Conservation (phyloP, 768 basidiomycete genomes). For the Lentinula boryana region DNA sequence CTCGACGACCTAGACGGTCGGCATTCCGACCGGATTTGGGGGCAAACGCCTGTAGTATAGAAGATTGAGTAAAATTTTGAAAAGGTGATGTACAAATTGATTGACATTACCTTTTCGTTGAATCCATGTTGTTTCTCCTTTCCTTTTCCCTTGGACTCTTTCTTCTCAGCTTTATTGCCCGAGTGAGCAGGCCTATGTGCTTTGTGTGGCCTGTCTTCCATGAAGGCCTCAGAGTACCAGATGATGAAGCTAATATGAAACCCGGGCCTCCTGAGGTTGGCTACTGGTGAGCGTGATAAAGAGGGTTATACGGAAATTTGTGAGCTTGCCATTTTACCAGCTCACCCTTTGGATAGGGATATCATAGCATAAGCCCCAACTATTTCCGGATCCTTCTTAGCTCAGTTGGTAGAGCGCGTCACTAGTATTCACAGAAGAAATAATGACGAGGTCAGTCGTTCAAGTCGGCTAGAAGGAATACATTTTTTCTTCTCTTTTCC, state of each 20-base stretch:
- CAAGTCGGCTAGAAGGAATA: too few relatives aligned
- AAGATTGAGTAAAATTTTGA: background rate
- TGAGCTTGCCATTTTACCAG: too few relatives aligned
- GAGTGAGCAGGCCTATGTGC: constrained; percentile 72
- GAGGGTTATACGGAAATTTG: too few relatives aligned
- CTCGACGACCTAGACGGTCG: constrained; percentile 83
- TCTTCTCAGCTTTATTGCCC: constrained; percentile 73
- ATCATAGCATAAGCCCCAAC: too few relatives aligned
- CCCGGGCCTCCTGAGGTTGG: too few relatives aligned
- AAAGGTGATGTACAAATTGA: background rate
- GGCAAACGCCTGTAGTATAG: constrained; percentile 70
- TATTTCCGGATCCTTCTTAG: constrained; percentile 14
- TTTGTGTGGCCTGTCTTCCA: constrained; percentile 73
- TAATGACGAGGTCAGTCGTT: too few relatives aligned
- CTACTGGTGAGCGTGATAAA: too few relatives aligned
- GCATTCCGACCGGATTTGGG: constrained; percentile 87
- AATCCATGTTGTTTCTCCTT: constrained; percentile 70
- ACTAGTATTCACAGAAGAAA: constrained; percentile 8
- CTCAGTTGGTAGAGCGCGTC: constrained; percentile 14
- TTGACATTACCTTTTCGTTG: constrained; percentile 79
- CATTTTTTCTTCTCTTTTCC: too few relatives aligned
- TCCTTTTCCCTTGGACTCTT: constrained; percentile 59
- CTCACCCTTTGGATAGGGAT: too few relatives aligned
- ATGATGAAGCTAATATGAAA: background rate
- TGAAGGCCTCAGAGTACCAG: background rate